Base-by-base conservation (phyloP, 495 filamentous ascomycete genomes). In the Penicillium nucicola region DNA sequence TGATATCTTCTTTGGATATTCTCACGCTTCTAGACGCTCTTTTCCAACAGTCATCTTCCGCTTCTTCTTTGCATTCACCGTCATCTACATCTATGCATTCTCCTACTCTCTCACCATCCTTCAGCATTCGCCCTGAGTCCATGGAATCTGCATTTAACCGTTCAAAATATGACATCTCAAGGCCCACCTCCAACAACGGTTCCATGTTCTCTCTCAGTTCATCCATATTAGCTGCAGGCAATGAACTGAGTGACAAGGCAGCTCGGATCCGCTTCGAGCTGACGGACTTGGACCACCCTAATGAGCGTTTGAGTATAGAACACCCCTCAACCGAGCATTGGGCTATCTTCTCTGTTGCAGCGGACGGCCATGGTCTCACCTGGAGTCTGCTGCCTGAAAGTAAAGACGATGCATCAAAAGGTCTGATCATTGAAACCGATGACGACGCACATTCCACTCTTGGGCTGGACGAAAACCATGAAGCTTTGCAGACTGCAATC, bases 401-500 rank as follows among this genome's bases (percentile, higher is more conserved):
- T 28, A 55, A 48, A 42, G 17, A 53, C 15, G 55, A 23, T 20
- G 45, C 25, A 14, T 38, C 53, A 10, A 62, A 65, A 11, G 11
- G 5, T 8, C 41, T 50, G 13, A 37, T 40, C 5, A 19, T 53
- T 22, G 60, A 63, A 31, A 60, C 35, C 39, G 62, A 65, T 9
- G 86, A 90, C 56, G 87, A 89, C 10, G 74, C 76, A 10, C 77
- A 77, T 4, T 78, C 79, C 22, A 83, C 79, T 8, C 76, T 88
- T 10, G 87, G 89, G 22, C 69, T 89, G 5, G 85, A 89, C 60
- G 87, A 87, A 54, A 88, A 90, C 55, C 88, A 93, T 55, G 87
- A 93, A 65, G 84, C 88, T 45, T 70, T 95, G 7, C 86, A 92
- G 47, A 84, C 88, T 30, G 87, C 89, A 5, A 87, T 96, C 39